Evolutionary conservation across 441 rosid genomes (phyloP).

Genomic region (Pelargonium cotyledonis): DNA sequence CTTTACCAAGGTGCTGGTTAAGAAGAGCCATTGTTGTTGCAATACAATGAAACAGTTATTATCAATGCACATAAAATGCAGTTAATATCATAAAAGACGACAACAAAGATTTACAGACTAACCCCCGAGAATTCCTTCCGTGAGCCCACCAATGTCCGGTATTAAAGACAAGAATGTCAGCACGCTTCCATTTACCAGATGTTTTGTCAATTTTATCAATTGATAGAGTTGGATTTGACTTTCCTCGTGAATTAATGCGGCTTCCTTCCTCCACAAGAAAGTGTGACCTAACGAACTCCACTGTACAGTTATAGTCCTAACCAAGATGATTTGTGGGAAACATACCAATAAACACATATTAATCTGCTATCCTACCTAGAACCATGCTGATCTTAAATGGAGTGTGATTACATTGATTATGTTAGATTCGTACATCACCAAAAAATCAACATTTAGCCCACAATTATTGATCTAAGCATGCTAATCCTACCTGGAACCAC

Average conservation of each 20-base stretch:
- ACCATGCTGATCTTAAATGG: neutral
- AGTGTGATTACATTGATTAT: neutral
- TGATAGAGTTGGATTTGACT: slow-evolving; percentile 66
- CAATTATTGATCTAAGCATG: no score
- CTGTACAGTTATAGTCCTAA: slow-evolving; percentile 76
- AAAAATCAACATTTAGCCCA: neutral
- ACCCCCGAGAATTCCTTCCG: slow-evolving; percentile 94
- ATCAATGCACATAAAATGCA: neutral
- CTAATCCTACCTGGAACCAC: no score
- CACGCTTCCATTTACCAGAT: slow-evolving; percentile 56
- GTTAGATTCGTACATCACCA: neutral
- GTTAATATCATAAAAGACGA: neutral
- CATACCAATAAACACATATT: neutral
- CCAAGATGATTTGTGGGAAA: slow-evolving; percentile 20
- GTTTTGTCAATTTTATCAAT: slow-evolving; percentile 80
- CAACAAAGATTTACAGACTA: slow-evolving; percentile 16
- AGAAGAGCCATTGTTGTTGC: neutral
- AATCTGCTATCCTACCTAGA: neutral
- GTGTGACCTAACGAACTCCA: slow-evolving; percentile 86
- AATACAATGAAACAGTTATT: neutral
- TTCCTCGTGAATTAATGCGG: slow-evolving; percentile 60
- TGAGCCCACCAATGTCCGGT: slow-evolving; percentile 98
- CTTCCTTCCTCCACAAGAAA: slow-evolving; percentile 88
- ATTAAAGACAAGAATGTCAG: slow-evolving; percentile 80
- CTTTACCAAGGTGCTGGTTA: neutral